Base-by-base conservation (phyloP, 257 asterid species). In the Gardenia jasminoides region DNA sequence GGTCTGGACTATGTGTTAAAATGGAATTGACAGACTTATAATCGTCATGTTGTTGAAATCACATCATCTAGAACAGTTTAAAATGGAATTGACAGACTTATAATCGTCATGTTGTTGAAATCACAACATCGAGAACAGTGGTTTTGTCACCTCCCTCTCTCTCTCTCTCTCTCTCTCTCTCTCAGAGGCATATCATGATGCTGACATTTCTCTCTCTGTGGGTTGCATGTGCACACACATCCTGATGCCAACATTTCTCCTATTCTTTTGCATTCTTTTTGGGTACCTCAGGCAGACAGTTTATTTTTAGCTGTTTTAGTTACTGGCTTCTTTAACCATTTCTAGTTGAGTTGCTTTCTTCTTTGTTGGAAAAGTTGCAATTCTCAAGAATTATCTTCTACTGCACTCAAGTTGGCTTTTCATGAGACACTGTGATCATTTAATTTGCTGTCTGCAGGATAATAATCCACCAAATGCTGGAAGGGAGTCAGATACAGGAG, bases 401-500 rank as follows among this genome's bases (percentile, higher is more conserved):
- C 41, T 36, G 20, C 30, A 31, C 15, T 77, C 67, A 67, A 67
- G 54, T 48, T 79, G 67, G 24, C 30, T 1, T 43, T 71, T 72
- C 13, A 44, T 31, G 6, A 30, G 59, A 64, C 31, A 26, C 73
- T 65, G 4, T 36, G 6, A 33, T 71, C 9, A 0, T 48, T 10
- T 62, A 13, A 46, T 72, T 68, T 50, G 59, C 72, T 50, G 43
- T 56, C 41, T 75, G 85, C 87, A 86, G 90, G 73, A 70, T 78
- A 64, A 66, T 70, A 81, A 80, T 76, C 90, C 54, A 64, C 81
- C 82, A 76, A 74, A 68, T 79, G 81, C 61, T 79, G 81, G 48
- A 70, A 83, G 10, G 82, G 86, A 84, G 72, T 68, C 90, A 48
- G 78, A 69, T 76, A 80, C 80, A 76, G 88, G 84, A 86, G 96